These are phyloP conservation scores for Blastomyces parvus DNA, from an alignment of 2,329 filamentous ascomycete genomes.

Conservation along the genomic window DNA sequence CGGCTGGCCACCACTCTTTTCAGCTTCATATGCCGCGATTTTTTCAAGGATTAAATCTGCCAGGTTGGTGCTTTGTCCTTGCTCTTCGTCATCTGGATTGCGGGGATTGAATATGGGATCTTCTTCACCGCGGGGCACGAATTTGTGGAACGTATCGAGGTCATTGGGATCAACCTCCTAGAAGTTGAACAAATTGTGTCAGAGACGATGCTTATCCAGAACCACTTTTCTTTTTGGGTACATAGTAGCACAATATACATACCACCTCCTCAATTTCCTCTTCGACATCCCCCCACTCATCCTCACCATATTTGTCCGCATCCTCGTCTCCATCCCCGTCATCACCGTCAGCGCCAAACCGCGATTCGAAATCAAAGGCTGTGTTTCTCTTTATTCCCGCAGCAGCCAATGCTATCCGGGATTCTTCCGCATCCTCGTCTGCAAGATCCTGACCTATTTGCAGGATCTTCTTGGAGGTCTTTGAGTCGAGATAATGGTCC, in stretches of 20 bases:
- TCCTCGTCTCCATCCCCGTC: slow-evolving; percentile 35
- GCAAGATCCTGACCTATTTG: slow-evolving; percentile 80
- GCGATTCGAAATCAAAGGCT: slow-evolving; percentile 71
- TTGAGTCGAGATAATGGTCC: slow-evolving; percentile 72
- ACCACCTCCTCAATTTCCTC: slow-evolving; percentile 48
- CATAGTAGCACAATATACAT: slow-evolving; percentile 15
- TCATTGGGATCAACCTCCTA: slow-evolving; percentile 81
- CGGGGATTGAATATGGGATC: slow-evolving; percentile 61
- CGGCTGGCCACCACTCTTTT: slow-evolving; percentile 39
- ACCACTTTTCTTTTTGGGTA: not conserved
- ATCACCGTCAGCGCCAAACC: slow-evolving; percentile 51
- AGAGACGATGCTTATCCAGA: not conserved
- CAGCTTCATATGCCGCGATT: slow-evolving; percentile 82
- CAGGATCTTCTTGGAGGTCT: slow-evolving; percentile 78
- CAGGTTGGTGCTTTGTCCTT: slow-evolving; percentile 61
- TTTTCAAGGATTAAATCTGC: slow-evolving; percentile 90
- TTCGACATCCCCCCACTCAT: slow-evolving; percentile 72
- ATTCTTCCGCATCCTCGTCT: slow-evolving; percentile 62
- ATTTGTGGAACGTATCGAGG: slow-evolving; percentile 81
- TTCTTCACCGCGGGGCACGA: slow-evolving; percentile 65
- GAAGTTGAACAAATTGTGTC: not conserved
- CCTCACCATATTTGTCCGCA: slow-evolving; percentile 46
- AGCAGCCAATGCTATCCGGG: slow-evolving; percentile 24
- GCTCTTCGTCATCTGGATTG: slow-evolving; percentile 32
- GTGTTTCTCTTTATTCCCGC: slow-evolving; percentile 34